Percentiles rank a stretch among this genome's conserved stretches.
Evolutionary conservation across 2,329 filamentous ascomycete genomes (phyloP).

Genomic region (Madurella mycetomatis): DNA sequence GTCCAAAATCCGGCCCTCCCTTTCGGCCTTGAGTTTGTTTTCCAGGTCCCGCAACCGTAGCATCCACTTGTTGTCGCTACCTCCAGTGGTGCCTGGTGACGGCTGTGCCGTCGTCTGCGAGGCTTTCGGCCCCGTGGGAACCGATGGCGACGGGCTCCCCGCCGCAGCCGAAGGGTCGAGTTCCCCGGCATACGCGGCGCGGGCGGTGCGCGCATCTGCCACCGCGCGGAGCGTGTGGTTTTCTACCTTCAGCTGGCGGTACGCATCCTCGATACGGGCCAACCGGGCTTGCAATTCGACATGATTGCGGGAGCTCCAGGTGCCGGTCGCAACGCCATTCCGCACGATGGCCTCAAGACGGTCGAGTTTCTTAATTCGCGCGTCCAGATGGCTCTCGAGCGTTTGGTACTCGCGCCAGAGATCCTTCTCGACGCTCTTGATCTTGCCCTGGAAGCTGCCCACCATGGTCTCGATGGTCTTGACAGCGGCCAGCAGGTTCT

Average conservation of each 20-base stretch:
- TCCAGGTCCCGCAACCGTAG: conserved; percentile 83
- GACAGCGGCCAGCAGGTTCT: conserved; percentile 80
- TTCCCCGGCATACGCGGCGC: conserved; percentile 40
- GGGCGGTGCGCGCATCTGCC: conserved; percentile 50
- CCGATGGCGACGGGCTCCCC: conserved; percentile 50
- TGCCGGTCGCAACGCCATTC: conserved; percentile 53
- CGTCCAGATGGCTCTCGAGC: conserved; percentile 74
- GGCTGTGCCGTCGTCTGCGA: conserved; percentile 17
- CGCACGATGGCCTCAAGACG: conserved; percentile 76
- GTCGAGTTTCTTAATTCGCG: conserved; percentile 79
- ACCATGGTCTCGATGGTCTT: conserved; percentile 83
- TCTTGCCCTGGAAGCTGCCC: conserved; percentile 69
- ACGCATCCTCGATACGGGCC: conserved; percentile 55
- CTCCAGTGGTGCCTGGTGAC: not conserved
- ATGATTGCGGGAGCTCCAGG: conserved; percentile 18
- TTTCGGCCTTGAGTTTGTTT: conserved; percentile 79
- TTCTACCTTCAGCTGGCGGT: conserved; percentile 60
- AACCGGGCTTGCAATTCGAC: conserved; percentile 45
- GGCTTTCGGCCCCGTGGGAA: conserved; percentile 51
- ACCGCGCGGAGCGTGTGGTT: conserved; percentile 65
- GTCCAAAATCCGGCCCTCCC: conserved; percentile 81
- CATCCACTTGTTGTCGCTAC: conserved; percentile 70
- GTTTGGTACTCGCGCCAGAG: conserved; percentile 87
- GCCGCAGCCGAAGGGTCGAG: conserved; percentile 31
- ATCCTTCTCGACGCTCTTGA: conserved; percentile 82